A percentile compares a stretch with the other conserved stretches of the same genome.
phyloP scores from a whole-genome alignment of 1,284 basidiomycete species.

The Cutaneotrichosporon cavernicola region DNA sequence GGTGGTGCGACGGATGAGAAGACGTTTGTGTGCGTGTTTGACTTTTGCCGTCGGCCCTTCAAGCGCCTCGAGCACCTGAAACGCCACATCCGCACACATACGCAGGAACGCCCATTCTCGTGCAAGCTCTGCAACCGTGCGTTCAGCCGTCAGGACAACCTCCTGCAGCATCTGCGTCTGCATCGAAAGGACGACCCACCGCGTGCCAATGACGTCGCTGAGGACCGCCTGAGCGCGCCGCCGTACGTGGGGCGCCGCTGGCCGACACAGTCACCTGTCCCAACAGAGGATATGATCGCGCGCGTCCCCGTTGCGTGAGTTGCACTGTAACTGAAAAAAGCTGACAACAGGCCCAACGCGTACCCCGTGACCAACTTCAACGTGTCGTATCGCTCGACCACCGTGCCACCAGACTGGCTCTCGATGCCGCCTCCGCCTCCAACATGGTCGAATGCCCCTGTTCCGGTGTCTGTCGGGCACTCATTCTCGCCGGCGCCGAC shows the following conservation, averaged over 20 bases:
- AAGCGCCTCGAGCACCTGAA: constrained; percentile 86
- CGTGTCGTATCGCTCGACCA: constrained; percentile 27
- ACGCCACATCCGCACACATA: constrained; percentile 83
- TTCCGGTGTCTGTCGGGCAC: constrained; percentile 8
- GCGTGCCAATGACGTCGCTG: constrained; percentile 20
- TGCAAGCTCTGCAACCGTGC: constrained; percentile 71
- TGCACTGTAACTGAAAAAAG: background rate
- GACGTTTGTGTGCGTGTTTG: constrained; percentile 28
- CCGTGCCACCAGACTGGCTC: constrained; percentile 30
- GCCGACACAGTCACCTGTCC: constrained; percentile 21
- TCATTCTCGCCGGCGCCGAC: constrained; percentile 23
- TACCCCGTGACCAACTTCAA: constrained; percentile 17
- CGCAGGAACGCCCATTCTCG: constrained; percentile 75
- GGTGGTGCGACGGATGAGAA: constrained; percentile 26
- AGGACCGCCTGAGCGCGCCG: constrained; percentile 25
- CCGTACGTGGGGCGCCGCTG: constrained; percentile 20
- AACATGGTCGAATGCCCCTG: constrained; percentile 13
- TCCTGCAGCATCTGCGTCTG: constrained; percentile 76
- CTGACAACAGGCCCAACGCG: constrained; percentile 11
- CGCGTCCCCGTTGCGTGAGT: constrained; percentile 20
- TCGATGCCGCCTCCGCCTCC: constrained; percentile 26
- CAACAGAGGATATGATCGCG: constrained; percentile 20
- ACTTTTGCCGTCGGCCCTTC: constrained; percentile 70
- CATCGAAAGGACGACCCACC: constrained; percentile 57
- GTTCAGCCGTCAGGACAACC: constrained; percentile 81